Evolutionary conservation across 176 grass and related monocot genomes (phyloP).

Genomic region (Sorghum bicolor): DNA sequence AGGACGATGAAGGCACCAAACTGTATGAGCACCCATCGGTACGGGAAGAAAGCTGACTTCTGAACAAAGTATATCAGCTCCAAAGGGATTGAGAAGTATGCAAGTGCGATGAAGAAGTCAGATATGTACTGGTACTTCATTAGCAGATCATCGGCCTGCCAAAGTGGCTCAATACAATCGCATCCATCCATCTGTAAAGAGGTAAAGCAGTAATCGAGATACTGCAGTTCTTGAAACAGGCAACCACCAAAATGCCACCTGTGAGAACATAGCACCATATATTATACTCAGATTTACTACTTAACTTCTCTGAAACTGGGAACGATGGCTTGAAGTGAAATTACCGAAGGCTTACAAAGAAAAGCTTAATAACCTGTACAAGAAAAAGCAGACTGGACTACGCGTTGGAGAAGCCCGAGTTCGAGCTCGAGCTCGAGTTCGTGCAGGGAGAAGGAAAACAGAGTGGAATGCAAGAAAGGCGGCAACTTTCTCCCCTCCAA

Average conservation of each 20-base stretch:
- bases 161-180: conserved; percentile 80
- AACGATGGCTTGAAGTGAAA: background rate
- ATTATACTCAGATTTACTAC: background rate
- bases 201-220: background rate
- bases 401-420: background rate
- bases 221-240: conserved; percentile 25
- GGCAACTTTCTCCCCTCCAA: background rate
- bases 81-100: conserved; percentile 91
- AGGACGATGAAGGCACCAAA: conserved; percentile 91
- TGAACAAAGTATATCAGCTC: conserved; percentile 98
- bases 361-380: conserved; percentile 21
- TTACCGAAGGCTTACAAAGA: background rate
- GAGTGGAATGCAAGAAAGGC: conserved; percentile 21
- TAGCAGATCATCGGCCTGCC: conserved; percentile 79
- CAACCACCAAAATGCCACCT: conserved; percentile 17
- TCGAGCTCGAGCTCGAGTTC: background rate
- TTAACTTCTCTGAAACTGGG: background rate
- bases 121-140: conserved; percentile 97
- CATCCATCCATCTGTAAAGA: conserved; percentile 60
- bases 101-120: conserved; percentile 82
- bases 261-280: background rate
- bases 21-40: conserved; percentile 86
- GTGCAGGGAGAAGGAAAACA: background rate
- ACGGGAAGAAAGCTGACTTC: conserved; percentile 65
- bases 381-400: background rate